Evolutionary conservation across 73 alveolate genomes (phyloP), one percentile per base, ranked within the genome.

Genomic region (Stentor coeruleus): DNA sequence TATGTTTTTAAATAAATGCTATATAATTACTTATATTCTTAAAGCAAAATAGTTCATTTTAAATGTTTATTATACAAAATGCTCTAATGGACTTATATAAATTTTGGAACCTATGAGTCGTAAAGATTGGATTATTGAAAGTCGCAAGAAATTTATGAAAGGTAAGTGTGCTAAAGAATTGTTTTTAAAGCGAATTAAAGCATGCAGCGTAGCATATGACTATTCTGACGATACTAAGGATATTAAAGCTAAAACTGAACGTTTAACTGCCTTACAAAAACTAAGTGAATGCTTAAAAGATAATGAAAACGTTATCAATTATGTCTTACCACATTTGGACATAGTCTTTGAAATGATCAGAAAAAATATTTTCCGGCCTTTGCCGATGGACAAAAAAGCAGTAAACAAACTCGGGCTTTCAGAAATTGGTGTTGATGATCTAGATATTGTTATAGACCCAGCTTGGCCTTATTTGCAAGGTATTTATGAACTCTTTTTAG

Each of bases 301-400:
- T 82, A 90, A 89, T 57, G 85, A 89, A 55, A 87, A 84, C 81
- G 97, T 92, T 41, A 85, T 87, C 31, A 75, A 86, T 38, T 66
- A 89, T 37, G 87, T 91, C 85, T 91, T 94, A 72, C 97, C 97
- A 6, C 93, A 94, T 79, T 84, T 94, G 38, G 97, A 94, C 77
- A 82, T 83, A 39, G 95, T 94, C 40, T 89, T 94, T 83, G 94
- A 90, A 42, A 94, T 94, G 98, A 94, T 94, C 35, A 91, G 90
- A 81, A 94, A 94, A 86, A 94, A 94, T 85, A 94, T 94, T 77
- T 94, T 94, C 91, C 82, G 98, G 59, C 97, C 98, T 73, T 88
- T 94, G 37, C 98, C 98, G 15, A 91, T 89, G 77, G 83, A 90
- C 42, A 91, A 93, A 76, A 90, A 90, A 72, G 35, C 84, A 59